Evolutionary conservation across 306 rosid species (phyloP).

Genomic region (Rubus parviflorus): DNA sequence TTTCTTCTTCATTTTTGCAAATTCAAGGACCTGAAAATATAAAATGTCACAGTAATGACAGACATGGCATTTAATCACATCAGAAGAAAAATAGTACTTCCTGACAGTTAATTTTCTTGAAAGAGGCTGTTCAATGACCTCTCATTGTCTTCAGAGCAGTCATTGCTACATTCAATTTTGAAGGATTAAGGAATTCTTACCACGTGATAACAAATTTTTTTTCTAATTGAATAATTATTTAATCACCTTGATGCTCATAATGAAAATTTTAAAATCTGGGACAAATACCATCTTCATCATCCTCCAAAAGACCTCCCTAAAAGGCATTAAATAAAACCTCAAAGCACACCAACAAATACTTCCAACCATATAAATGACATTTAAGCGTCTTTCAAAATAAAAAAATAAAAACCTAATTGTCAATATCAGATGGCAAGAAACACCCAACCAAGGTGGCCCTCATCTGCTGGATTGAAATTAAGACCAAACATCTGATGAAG

Average conservation of each 20-base stretch:
- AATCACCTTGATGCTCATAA: background rate
- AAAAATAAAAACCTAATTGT: background rate
- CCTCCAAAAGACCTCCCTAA: background rate
- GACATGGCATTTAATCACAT: constrained; percentile 5
- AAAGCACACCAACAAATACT: background rate
- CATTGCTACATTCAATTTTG: background rate
- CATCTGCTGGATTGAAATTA: constrained; percentile 3
- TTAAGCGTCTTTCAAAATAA: background rate
- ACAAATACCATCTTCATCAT: background rate
- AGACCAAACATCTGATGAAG: background rate
- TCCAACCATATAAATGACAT: background rate
- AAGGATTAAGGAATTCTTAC: background rate
- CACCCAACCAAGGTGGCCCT: constrained; percentile 6
- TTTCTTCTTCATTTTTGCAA: constrained; percentile 76
- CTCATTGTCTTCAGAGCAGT: background rate
- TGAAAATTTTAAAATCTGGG: background rate
- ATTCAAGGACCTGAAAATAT: constrained; percentile 57
- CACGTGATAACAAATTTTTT: background rate
- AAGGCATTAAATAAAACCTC: background rate
- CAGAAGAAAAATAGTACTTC: background rate
- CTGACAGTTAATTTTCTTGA: background rate
- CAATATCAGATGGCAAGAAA: background rate
- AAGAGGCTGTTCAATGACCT: background rate
- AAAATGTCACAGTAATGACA: constrained; percentile 21
- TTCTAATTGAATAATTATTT: background rate